Conservation (phyloP, 2,329 filamentous ascomycete genomes). For the Nannizzia gypsea region DNA sequence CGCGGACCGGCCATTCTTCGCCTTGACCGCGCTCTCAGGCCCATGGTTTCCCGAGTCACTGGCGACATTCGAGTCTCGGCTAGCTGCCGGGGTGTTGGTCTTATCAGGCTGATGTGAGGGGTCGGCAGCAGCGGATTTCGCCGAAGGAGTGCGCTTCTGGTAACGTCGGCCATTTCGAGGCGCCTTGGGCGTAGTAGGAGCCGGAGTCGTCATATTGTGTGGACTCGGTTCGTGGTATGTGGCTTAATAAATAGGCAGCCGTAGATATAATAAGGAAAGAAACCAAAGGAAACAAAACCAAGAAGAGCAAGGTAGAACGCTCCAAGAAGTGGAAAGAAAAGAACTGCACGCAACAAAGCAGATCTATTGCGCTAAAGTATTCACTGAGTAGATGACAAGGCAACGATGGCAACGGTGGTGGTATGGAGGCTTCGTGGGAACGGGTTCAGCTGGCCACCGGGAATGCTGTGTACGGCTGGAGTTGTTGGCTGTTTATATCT, state of each 20-base stretch:
- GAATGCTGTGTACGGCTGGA: neutral
- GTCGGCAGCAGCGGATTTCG: constrained; percentile 15
- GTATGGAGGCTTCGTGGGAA: neutral
- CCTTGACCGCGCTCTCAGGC: constrained; percentile 22
- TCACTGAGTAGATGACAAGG: neutral
- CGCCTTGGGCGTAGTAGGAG: constrained; percentile 30
- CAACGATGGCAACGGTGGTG: neutral
- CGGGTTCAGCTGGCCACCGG: neutral
- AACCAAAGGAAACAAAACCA: constrained; percentile 14
- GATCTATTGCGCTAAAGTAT: neutral
- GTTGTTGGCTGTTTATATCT: neutral
- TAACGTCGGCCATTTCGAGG: constrained; percentile 27
- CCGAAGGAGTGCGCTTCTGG: constrained; percentile 27
- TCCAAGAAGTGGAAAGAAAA: constrained; percentile 12
- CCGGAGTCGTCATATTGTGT: constrained; percentile 35
- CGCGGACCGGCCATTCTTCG: constrained; percentile 25
- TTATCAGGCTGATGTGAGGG: constrained; percentile 23
- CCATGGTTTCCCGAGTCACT: constrained; percentile 22
- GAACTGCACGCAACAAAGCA: constrained; percentile 9
- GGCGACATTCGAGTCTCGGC: constrained; percentile 22
- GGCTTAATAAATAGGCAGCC: constrained; percentile 43
- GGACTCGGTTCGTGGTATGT: constrained; percentile 15
- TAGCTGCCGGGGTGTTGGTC: constrained; percentile 19
- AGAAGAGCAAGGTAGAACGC: constrained; percentile 1
- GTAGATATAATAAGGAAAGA: constrained; percentile 22